These are phyloP conservation scores for Pichia sp. DNA, from an alignment of 1,139 yeast species.

Conservation along the genomic window DNA sequence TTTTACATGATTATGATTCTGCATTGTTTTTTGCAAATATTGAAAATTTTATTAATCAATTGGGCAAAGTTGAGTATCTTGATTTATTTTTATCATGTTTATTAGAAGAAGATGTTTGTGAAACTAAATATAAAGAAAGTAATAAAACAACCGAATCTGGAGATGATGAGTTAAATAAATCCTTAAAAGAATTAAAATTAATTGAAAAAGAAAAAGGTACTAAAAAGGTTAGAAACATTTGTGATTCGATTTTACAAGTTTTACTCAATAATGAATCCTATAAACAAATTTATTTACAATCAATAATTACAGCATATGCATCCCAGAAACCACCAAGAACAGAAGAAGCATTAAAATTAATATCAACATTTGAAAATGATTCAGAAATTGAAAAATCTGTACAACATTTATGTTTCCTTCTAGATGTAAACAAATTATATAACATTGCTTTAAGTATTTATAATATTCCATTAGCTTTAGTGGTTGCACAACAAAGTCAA, in stretches of 20 bases:
- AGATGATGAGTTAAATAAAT: constrained; percentile 2
- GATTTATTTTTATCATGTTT: constrained; percentile 85
- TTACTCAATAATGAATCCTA: constrained; percentile 46
- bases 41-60: constrained; percentile 64
- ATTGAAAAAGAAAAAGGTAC: constrained; percentile 24
- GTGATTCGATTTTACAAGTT: constrained; percentile 61
- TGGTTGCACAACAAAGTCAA: constrained; percentile 92
- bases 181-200: constrained; percentile 19
- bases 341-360: constrained; percentile 61
- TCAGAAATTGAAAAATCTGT: constrained; percentile 56
- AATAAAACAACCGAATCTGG: constrained; percentile 19
- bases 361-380: constrained; percentile 44
- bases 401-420: constrained; percentile 82
- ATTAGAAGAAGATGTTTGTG: constrained; percentile 79
- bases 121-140: constrained; percentile 80
- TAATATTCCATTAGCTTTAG: constrained; percentile 71
- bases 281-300: constrained; percentile 58
- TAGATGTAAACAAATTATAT: constrained; percentile 81
- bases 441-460: constrained; percentile 77
- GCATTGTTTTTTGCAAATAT: constrained; percentile 56
- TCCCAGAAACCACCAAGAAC: constrained; percentile 87
- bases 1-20: constrained; percentile 84
- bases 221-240: constrained; percentile 70
- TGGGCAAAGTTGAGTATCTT: constrained; percentile 66
- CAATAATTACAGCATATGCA: constrained; percentile 86